Evolutionary conservation across 192 early-diverging fungal species (phyloP).

Genomic region (Mortierella claussenii): DNA sequence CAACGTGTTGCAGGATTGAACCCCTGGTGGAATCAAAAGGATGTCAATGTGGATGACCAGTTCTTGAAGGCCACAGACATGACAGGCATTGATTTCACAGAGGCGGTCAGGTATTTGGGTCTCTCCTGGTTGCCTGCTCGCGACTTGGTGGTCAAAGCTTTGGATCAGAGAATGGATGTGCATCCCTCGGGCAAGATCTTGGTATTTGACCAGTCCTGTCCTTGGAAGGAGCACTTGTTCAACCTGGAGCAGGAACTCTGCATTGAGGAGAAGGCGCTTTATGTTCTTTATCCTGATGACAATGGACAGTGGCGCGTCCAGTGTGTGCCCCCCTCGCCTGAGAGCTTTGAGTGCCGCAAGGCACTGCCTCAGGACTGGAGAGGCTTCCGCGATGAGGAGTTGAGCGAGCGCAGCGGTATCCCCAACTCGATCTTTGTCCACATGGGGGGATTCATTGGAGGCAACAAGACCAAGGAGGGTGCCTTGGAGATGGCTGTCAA

Average conservation of each 20-base stretch:
- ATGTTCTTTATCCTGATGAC: constrained; percentile 37
- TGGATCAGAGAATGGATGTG: constrained; percentile 64
- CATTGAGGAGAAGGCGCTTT: constrained; percentile 50
- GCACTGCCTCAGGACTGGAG: constrained; percentile 63
- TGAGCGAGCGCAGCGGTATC: constrained; percentile 80
- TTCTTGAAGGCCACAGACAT: constrained; percentile 77
- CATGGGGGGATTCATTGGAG: constrained; percentile 63
- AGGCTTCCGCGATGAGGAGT: constrained; percentile 84
- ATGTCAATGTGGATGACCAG: constrained; percentile 75
- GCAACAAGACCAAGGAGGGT: constrained; percentile 80
- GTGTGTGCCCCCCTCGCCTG: constrained; percentile 34
- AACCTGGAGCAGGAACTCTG: constrained; percentile 70
- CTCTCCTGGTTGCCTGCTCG: constrained; percentile 91
- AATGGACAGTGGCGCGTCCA: constrained; percentile 39
- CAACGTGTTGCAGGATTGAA: constrained; percentile 86
- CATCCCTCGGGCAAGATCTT: constrained; percentile 84
- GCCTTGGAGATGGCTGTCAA: constrained; percentile 76
- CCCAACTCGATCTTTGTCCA: constrained; percentile 91
- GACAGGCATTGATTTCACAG: constrained; percentile 81
- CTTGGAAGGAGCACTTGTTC: constrained; percentile 94
- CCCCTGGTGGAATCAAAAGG: constrained; percentile 94
- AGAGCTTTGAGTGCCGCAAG: constrained; percentile 49
- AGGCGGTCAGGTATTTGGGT: constrained; percentile 75
- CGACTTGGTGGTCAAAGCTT: constrained; percentile 80
- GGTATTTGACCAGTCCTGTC: constrained; percentile 84